These are phyloP conservation scores for Erucastrum elatum DNA, from an alignment of 345 rosid species.

Conservation along the genomic window DNA sequence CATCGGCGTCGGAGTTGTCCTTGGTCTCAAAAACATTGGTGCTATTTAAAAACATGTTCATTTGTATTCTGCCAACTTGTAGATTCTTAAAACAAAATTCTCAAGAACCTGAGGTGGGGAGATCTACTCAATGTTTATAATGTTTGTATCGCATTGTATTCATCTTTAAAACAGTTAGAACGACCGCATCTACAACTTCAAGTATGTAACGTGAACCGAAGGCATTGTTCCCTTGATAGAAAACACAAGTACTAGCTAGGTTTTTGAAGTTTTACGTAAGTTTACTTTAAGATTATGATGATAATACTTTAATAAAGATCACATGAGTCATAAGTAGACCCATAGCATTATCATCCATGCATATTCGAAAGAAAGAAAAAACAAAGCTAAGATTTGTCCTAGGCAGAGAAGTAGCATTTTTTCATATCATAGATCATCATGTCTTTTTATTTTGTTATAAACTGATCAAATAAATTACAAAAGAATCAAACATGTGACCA, in stretches of 20 bases:
- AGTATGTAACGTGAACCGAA: background rate
- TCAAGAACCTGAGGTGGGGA: background rate
- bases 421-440: background rate
- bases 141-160: background rate
- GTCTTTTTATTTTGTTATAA: background rate
- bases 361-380: background rate
- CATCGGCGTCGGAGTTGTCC: constrained; percentile 81
- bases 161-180: background rate
- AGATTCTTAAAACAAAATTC: constrained; percentile 3
- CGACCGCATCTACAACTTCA: background rate
- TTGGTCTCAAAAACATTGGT: constrained; percentile 85
- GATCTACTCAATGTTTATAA: constrained; percentile 24
- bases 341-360: background rate
- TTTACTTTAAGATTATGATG: background rate
- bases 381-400: background rate
- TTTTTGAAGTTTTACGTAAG: background rate
- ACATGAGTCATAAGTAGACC: too few species aligned
- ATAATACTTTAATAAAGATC: too few species aligned
- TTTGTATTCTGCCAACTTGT: constrained; percentile 19
- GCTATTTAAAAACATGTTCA: constrained; percentile 47
- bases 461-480: background rate
- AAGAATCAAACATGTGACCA: background rate
- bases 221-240: background rate
- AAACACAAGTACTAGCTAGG: background rate
- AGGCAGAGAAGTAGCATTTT: background rate